These are phyloP conservation scores for Saccharomycopsis olivae DNA, from an alignment of 805 yeast genomes.

Conservation along the genomic window DNA sequence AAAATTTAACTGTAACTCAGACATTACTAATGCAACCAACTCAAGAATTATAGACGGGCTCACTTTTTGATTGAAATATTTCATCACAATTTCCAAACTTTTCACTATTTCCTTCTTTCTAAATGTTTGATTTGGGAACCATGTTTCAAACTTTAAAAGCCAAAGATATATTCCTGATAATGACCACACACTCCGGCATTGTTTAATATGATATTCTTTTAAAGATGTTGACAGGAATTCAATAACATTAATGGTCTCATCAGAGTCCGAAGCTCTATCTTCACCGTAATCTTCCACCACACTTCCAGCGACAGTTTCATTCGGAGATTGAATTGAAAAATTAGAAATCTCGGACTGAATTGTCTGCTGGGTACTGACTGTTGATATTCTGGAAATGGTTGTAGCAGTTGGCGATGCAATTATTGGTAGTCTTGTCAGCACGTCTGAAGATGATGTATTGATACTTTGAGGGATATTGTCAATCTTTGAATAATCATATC, in stretches of 20 bases:
- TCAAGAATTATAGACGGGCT: not conserved
- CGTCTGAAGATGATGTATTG: no score
- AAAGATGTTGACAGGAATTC: constrained; percentile 6
- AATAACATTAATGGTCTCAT: constrained; percentile 6
- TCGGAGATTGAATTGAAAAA: constrained; percentile 2
- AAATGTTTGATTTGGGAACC: constrained; percentile 11
- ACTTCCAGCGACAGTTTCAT: constrained; percentile 4
- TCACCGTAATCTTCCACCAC: not conserved
- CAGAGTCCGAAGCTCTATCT: constrained; percentile 3
- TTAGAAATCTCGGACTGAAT: not conserved
- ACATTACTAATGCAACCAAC: not conserved
- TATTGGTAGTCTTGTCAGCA: no score
- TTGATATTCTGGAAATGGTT: no score
- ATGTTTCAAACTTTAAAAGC: constrained; percentile 9
- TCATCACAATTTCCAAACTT: constrained; percentile 5
- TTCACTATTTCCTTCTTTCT: constrained; percentile 9
- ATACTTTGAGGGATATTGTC: not conserved
- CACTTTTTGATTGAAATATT: constrained; percentile 6
- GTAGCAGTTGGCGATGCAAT: no score
- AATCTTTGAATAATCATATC: not conserved
- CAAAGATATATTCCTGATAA: constrained; percentile 9
- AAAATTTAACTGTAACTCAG: not conserved
- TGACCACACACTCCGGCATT: constrained; percentile 12
- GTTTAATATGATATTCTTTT: constrained; percentile 8
- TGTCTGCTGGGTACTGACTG: no score